These are phyloP conservation scores for Penicillium manginii DNA, from an alignment of 495 filamentous ascomycete genomes.

Conservation along the genomic window DNA sequence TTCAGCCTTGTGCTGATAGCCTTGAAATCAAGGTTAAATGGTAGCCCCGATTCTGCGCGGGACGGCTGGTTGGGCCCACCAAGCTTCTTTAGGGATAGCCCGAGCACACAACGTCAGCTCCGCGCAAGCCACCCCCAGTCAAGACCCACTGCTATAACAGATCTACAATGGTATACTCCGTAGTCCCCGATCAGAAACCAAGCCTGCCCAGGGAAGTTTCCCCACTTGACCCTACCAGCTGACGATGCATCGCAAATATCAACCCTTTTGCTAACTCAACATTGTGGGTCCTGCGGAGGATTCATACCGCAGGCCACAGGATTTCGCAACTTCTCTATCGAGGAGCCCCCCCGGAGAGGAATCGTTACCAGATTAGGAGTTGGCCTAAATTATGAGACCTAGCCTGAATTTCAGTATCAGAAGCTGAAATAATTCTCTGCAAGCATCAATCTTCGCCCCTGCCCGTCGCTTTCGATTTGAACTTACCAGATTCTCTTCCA, in stretches of 20 bases:
- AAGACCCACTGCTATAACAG: background rate
- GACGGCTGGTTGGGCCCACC: conserved; percentile 1
- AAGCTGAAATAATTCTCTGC: no score
- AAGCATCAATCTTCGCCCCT: no score
- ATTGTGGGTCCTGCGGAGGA: background rate
- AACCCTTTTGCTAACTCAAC: background rate
- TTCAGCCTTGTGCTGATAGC: background rate
- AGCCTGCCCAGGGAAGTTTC: background rate
- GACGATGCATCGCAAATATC: background rate
- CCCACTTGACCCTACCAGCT: background rate
- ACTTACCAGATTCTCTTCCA: background rate
- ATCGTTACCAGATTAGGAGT: background rate
- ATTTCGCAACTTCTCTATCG: background rate
- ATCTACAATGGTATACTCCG: background rate
- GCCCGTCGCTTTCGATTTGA: background rate
- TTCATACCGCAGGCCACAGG: background rate
- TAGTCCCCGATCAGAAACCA: background rate
- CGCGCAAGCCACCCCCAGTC: background rate
- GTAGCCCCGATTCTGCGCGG: background rate
- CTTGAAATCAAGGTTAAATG: background rate
- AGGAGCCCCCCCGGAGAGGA: background rate
- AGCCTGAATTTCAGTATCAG: background rate
- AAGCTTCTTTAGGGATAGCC: background rate
- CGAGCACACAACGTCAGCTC: background rate
- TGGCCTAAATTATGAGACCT: background rate